Conservation (phyloP, 1,139 yeast species). For the Geotrichum histeridarum region DNA sequence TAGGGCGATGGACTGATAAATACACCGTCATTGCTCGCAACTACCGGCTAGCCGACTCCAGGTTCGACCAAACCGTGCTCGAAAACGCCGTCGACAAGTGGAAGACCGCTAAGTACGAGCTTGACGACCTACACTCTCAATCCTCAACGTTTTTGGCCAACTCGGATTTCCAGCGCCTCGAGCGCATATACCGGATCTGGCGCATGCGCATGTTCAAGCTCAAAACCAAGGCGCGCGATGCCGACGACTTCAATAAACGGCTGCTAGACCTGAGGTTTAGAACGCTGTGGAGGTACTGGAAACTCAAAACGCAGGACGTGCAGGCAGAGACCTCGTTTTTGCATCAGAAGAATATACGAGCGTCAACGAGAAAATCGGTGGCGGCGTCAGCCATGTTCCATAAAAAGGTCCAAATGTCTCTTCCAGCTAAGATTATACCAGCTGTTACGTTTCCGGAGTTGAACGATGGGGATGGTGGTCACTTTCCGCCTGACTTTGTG, state of each 20-base stretch:
- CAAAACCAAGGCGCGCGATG: slow-evolving; percentile 26
- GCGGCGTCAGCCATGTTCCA: neutral
- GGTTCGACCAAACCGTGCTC: neutral
- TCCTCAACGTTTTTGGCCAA: neutral
- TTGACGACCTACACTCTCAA: neutral
- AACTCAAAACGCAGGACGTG: slow-evolving; percentile 10
- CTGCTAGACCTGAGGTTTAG: slow-evolving; percentile 24
- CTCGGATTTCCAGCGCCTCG: slow-evolving; percentile 5
- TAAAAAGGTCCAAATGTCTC: neutral
- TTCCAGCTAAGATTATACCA: neutral
- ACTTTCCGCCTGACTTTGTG: slow-evolving; percentile 6
- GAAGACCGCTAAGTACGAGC: neutral
- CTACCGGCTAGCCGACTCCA: slow-evolving; percentile 7
- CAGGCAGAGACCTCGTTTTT: slow-evolving; percentile 1
- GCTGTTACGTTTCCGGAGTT: neutral
- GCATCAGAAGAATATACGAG: slow-evolving; percentile 3
- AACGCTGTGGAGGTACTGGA: slow-evolving; percentile 28
- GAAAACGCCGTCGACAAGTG: slow-evolving; percentile 1
- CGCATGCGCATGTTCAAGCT: slow-evolving; percentile 27
- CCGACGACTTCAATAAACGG: slow-evolving; percentile 24
- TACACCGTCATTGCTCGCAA: slow-evolving; percentile 1
- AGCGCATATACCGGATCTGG: slow-evolving; percentile 26
- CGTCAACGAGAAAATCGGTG: neutral
- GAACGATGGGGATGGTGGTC: neutral
- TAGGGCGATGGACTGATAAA: slow-evolving; percentile 4